phyloP scores from a whole-genome alignment of 371 early-diverging fungal species.

The Haplosporangium sp. region DNA sequence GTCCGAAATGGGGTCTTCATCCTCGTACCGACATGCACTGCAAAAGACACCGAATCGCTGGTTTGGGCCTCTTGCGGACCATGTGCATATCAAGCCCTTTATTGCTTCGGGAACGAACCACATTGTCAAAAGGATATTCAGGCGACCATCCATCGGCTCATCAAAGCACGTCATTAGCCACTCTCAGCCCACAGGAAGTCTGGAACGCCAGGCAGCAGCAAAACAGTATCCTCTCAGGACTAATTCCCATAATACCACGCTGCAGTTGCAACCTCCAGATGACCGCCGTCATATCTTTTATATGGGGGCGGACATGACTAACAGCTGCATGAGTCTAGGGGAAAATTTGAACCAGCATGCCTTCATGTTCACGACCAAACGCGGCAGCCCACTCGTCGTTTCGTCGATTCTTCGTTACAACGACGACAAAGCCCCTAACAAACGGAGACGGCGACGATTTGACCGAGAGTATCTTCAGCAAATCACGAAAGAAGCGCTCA shows the following conservation, averaged over 20 bases:
- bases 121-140: constrained; percentile 45
- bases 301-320: constrained; percentile 23
- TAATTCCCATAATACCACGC: constrained; percentile 5
- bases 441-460: constrained; percentile 37
- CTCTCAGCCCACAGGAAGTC: constrained; percentile 12
- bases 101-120: constrained; percentile 42
- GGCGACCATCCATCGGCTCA: constrained; percentile 23
- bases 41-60: constrained; percentile 35
- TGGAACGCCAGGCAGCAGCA: constrained; percentile 4
- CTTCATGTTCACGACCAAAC: constrained; percentile 47
- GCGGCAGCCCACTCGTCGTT: constrained; percentile 41
- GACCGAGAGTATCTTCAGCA: constrained; percentile 53
- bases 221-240: constrained; percentile 11
- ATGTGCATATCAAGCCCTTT: constrained; percentile 40
- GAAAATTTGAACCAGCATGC: constrained; percentile 51
- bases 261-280: constrained; percentile 16
- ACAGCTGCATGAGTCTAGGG: constrained; percentile 39
- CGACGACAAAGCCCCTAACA: constrained; percentile 49
- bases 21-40: constrained; percentile 10
- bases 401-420: constrained; percentile 46
- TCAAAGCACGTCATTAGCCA: constrained; percentile 24
- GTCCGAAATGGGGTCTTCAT: constrained; percentile 7
- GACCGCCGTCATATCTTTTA: constrained; percentile 45
- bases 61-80: constrained; percentile 44
- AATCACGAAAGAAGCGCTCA: constrained; percentile 52